Evolutionary conservation across 169 alveolate genomes (phyloP).

Genomic region (Hammondia hammondi): DNA sequence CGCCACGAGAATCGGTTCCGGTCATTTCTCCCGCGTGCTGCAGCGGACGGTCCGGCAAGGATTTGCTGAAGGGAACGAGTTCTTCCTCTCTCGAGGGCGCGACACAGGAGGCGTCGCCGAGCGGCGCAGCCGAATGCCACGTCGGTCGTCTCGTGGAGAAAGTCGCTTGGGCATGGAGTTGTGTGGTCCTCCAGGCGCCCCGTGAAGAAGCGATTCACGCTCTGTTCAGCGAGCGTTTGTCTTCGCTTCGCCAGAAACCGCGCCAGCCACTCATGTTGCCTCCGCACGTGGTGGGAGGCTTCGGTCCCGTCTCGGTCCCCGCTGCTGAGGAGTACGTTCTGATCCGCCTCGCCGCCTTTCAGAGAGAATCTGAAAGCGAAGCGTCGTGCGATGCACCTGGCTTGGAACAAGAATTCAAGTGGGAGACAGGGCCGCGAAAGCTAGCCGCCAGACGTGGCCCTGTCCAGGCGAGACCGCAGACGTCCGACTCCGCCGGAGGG

Average conservation of each 20-base stretch:
- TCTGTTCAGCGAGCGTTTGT: neutral
- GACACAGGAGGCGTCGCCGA: too few species aligned
- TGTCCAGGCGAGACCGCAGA: too few species aligned
- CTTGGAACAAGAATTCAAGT: neutral
- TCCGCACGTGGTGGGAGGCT: neutral
- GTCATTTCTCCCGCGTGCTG: too few species aligned
- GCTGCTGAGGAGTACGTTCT: neutral
- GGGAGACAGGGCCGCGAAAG: neutral
- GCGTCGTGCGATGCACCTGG: too few species aligned
- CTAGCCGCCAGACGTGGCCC: too few species aligned
- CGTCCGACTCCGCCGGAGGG: neutral
- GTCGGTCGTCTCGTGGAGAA: neutral
- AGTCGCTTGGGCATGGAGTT: neutral
- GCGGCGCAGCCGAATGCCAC: too few species aligned
- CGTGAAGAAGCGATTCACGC: neutral
- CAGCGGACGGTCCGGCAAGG: too few species aligned
- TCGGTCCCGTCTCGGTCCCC: neutral
- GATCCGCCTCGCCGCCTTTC: neutral
- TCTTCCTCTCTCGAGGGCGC: too few species aligned
- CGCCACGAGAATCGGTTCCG: too few species aligned
- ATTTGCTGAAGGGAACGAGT: too few species aligned
- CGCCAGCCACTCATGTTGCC: neutral
- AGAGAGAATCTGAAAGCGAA: neutral
- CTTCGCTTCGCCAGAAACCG: neutral
- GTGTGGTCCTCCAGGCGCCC: conserved; percentile 10